phyloP scores from a whole-genome alignment of 108 stramenopile species.

The Cyclotella distinguenda region DNA sequence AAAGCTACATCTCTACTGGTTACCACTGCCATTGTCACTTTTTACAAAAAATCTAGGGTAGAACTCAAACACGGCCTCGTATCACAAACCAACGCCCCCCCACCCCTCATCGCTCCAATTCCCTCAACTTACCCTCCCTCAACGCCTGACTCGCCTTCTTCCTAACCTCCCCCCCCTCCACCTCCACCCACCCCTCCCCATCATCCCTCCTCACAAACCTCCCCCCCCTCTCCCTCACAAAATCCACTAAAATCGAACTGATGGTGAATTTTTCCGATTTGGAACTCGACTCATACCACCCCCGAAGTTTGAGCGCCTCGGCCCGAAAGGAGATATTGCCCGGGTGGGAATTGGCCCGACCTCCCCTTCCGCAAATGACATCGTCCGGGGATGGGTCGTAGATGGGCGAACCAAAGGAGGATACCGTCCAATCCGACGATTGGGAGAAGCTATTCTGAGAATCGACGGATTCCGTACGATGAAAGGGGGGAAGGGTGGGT shows the following conservation, averaged over 20 bases:
- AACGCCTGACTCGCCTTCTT: slow-evolving; percentile 61
- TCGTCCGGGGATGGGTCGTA: slow-evolving; percentile 22
- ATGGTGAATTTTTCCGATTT: slow-evolving; percentile 47
- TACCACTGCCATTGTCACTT: no score
- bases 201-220: slow-evolving; percentile 52
- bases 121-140: slow-evolving; percentile 45
- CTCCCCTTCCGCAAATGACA: slow-evolving; percentile 48
- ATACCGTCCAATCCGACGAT: no score
- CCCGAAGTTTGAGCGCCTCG: slow-evolving; percentile 35
- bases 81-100: no score
- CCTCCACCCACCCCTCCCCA: slow-evolving; percentile 36
- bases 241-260: slow-evolving; percentile 30
- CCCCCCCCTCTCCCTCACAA: slow-evolving; percentile 43
- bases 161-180: slow-evolving; percentile 46
- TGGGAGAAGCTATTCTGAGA: not conserved
- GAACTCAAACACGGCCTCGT: no score
- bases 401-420: not conserved
- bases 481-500: slow-evolving; percentile 15
- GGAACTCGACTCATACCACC: slow-evolving; percentile 39
- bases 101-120: no score
- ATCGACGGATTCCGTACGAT: not conserved
- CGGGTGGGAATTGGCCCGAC: slow-evolving; percentile 44
- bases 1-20: no score
- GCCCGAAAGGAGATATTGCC: slow-evolving; percentile 40
- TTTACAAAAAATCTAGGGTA: no score